Percentiles rank a stretch among this genome's conserved stretches.
These are phyloP conservation scores for Cystobasidium onofrii DNA, from an alignment of 768 basidiomycete genomes.

Conservation along the genomic window DNA sequence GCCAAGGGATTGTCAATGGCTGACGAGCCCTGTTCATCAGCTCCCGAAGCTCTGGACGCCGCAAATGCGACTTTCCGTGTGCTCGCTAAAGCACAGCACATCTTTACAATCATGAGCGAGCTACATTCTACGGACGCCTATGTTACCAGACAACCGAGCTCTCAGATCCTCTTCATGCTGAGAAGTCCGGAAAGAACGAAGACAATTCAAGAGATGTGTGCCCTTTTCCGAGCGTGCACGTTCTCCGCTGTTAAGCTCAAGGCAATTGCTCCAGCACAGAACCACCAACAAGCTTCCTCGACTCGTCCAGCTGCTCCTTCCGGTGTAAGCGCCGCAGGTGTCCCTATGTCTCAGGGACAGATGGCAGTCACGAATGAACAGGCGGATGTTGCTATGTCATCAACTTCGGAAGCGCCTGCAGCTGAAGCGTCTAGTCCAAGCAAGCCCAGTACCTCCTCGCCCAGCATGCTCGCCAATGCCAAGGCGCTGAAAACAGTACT, in stretches of 20 bases:
- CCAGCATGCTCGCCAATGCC: conserved; percentile 30
- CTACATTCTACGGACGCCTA: conserved; percentile 16
- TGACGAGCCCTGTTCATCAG: neutral
- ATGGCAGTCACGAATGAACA: neutral
- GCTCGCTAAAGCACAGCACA: neutral
- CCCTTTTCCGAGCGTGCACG: conserved; percentile 15
- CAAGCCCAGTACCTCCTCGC: neutral
- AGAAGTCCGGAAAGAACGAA: conserved; percentile 7
- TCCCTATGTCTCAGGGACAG: neutral
- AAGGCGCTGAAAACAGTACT: conserved; percentile 31
- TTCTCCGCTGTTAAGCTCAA: conserved; percentile 12
- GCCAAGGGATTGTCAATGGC: neutral
- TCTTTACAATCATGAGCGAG: conserved; percentile 22
- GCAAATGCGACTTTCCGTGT: conserved; percentile 17
- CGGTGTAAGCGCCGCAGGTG: neutral
- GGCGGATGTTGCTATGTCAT: neutral
- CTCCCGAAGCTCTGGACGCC: neutral
- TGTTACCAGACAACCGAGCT: neutral
- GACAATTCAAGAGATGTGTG: conserved; percentile 7
- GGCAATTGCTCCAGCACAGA: neutral
- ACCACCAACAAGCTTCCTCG: neutral
- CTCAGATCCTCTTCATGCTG: conserved; percentile 1
- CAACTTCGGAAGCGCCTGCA: neutral
- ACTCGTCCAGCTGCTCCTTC: neutral
- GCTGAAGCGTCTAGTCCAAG: neutral